Conservation (phyloP, 257 asterid genomes). For the Cruciata laevipes region DNA sequence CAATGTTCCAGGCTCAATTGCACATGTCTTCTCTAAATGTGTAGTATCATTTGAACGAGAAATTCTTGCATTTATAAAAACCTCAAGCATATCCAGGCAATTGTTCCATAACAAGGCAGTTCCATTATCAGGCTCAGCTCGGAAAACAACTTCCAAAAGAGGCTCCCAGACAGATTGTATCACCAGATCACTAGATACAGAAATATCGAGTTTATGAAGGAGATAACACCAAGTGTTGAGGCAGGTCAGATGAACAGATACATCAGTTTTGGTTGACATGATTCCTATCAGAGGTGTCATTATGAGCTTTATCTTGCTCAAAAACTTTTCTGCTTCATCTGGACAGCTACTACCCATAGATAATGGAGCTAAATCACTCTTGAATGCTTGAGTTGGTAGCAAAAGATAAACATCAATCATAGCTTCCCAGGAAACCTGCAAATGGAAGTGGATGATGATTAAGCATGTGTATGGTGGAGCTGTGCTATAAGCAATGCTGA, state of each 20-base stretch:
- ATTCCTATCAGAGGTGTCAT: constrained; percentile 67
- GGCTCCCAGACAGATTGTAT: constrained; percentile 63
- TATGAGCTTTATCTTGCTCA: constrained; percentile 55
- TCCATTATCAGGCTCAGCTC: constrained; percentile 44
- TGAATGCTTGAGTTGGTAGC: constrained; percentile 35
- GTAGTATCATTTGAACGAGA: constrained; percentile 19
- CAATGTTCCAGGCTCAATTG: constrained; percentile 22
- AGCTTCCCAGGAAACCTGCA: constrained; percentile 82
- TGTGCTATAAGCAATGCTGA: background rate
- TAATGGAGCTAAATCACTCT: constrained; percentile 16
- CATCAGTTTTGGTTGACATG: constrained; percentile 61
- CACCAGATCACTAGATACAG: constrained; percentile 35
- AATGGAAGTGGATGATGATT: background rate
- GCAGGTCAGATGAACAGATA: constrained; percentile 62
- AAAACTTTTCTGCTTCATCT: constrained; percentile 28
- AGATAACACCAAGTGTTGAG: constrained; percentile 80
- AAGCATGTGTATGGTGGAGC: background rate
- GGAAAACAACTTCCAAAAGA: constrained; percentile 46
- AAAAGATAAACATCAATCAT: constrained; percentile 56
- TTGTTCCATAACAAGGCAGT: constrained; percentile 49
- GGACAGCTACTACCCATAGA: constrained; percentile 23
- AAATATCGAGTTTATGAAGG: constrained; percentile 58
- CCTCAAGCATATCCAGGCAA: constrained; percentile 58
- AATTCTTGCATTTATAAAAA: constrained; percentile 40
- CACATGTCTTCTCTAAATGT: constrained; percentile 19